Base-by-base conservation (phyloP, 768 basidiomycete genomes). In the Termitomyces sp. region DNA sequence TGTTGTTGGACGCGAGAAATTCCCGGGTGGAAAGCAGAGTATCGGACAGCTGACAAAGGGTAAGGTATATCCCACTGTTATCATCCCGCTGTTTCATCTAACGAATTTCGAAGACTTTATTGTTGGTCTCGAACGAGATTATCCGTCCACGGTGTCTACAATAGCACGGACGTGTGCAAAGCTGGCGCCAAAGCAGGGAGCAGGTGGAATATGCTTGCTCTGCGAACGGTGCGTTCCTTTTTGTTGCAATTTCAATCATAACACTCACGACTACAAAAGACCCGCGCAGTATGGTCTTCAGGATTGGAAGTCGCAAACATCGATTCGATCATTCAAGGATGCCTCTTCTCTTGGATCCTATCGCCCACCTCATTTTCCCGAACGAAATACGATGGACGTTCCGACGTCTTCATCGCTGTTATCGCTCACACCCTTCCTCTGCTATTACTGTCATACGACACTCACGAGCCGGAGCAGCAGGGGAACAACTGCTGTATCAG, bases 81-180 rank as follows among this genome's bases (percentile, higher is more conserved):
- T 26, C 46, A 53, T 48, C 55, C 9, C 4, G 44, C 36, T 20
- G 32, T 34, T 12, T 47, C 51, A 22, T 22, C 30, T 18, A 54
- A 36, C 55, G 50, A 24, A 47, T 39, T 48, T 37, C 12, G 12
- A 56, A 92, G 92, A 87, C 68, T 94, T 93, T 64, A 89, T 94
- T 56, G 71, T 88, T 20, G 87, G 90, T 2, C 68, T 94, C 30
- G 92, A 94, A 71, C 83, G 80, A 51, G 86, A 93, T 68, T 94
- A 88, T 68, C 92, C 92, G 4, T 91, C 91, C 0, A 94, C 92
- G 0, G 92, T 93, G 12, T 92, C 90, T 8, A 85, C 92, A 0
- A 89, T 94, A 50, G 85, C 85, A 24, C 82, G 88, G 36, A 93
- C 92, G 1, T 91, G 89, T 65, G 85, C 79, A 5, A 94, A 94